Conservation (phyloP, 1,284 basidiomycete genomes). For the Austroboletus rostrupii region DNA sequence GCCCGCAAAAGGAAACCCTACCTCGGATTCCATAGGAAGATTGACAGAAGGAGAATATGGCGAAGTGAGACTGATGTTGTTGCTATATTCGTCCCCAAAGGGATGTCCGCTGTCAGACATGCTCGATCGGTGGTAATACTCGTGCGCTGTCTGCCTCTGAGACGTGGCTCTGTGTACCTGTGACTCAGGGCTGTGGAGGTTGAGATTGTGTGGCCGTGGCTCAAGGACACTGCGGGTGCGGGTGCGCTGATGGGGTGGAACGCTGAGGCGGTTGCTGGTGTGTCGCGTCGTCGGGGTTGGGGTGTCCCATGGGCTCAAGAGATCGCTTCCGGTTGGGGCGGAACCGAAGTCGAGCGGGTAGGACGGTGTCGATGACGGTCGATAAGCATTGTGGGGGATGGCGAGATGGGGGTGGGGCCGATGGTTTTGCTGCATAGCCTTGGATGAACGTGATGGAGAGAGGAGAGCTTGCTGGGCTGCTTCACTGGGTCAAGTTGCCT, state of each 20-base stretch:
- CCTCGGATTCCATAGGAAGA: slow-evolving; percentile 24
- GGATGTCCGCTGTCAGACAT: slow-evolving; percentile 26
- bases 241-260: slow-evolving; percentile 15
- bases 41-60: slow-evolving; percentile 26
- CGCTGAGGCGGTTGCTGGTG: slow-evolving; percentile 5
- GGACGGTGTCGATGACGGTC: slow-evolving; percentile 28
- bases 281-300: slow-evolving; percentile 25
- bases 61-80: slow-evolving; percentile 11
- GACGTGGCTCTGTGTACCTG: slow-evolving; percentile 50
- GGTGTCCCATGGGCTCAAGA: slow-evolving; percentile 21
- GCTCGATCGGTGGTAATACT: slow-evolving; percentile 43
- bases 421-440: slow-evolving; percentile 27
- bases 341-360: slow-evolving; percentile 21
- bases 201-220: slow-evolving; percentile 26
- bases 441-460: slow-evolving; percentile 2
- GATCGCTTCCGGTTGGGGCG: slow-evolving; percentile 5
- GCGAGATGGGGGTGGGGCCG: slow-evolving; percentile 37
- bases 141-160: slow-evolving; percentile 33
- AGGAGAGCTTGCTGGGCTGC: neutral
- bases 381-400: slow-evolving; percentile 37
- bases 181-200: slow-evolving; percentile 46
- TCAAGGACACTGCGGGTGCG: slow-evolving; percentile 42
- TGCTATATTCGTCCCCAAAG: slow-evolving; percentile 14
- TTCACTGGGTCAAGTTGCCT: neutral
- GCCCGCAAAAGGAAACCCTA: slow-evolving; percentile 10